Percentiles rank a stretch among this genome's conserved stretches.
phyloP scores from a whole-genome alignment of 768 basidiomycete species.

The Mrakia blollopis region DNA sequence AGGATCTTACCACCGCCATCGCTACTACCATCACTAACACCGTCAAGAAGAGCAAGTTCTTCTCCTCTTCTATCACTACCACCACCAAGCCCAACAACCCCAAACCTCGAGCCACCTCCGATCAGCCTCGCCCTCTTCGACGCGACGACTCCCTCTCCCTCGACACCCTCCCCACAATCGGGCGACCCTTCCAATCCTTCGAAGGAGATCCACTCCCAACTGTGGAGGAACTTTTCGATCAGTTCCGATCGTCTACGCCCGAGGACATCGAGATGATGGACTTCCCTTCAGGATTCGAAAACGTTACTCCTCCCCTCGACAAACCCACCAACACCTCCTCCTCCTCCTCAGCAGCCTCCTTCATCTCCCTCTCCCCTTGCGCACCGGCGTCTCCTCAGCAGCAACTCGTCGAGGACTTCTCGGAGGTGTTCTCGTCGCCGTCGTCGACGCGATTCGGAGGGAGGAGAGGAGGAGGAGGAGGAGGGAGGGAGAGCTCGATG shows the following conservation, averaged over 20 bases:
- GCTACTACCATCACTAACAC: background rate
- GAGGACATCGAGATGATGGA: background rate
- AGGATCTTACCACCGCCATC: background rate
- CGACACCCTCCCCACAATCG: background rate
- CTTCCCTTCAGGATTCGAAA: constrained; percentile 1
- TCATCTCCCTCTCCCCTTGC: background rate
- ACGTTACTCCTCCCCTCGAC: background rate
- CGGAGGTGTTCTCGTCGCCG: constrained; percentile 9
- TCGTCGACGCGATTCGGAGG: background rate
- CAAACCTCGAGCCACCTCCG: background rate
- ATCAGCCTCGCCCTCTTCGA: background rate
- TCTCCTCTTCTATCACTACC: background rate
- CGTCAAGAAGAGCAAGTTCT: constrained; percentile 17
- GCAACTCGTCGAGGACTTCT: background rate
- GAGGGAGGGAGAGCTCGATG: background rate
- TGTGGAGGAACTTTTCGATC: background rate
- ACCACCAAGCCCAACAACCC: background rate
- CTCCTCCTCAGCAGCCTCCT: background rate
- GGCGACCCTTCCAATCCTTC: background rate
- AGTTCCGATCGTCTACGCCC: background rate
- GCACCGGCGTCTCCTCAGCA: background rate
- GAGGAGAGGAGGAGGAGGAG: background rate
- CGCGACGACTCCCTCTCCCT: background rate
- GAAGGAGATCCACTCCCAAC: background rate
- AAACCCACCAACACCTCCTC: too few relatives aligned